Evolutionary conservation across 1,284 basidiomycete genomes (phyloP).

Genomic region (Fomitopsis pinicola): DNA sequence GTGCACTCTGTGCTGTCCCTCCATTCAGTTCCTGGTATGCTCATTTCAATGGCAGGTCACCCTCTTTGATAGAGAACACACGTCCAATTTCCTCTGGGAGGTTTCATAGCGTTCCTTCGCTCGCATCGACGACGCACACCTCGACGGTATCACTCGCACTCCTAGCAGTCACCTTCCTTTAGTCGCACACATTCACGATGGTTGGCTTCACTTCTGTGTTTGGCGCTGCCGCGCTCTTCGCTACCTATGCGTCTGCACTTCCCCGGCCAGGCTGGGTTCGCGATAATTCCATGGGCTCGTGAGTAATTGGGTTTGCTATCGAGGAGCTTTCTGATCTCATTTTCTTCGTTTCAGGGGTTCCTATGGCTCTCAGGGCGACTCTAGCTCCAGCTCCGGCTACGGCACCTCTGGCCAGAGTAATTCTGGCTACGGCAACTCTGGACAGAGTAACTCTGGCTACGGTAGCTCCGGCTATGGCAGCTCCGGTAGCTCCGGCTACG

Average conservation of each 20-base stretch:
- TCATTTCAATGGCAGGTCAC: conserved; percentile 38
- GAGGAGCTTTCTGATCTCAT: not conserved
- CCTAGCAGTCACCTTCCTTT: conserved; percentile 24
- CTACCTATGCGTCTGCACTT: conserved; percentile 44
- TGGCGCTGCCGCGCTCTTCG: conserved; percentile 47
- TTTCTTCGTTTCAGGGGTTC: not conserved
- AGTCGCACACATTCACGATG: conserved; percentile 40
- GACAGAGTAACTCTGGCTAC: not conserved
- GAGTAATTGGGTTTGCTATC: conserved; percentile 1
- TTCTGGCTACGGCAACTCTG: conserved; percentile 25
- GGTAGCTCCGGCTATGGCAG: conserved; percentile 27
- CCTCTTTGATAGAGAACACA: conserved; percentile 70
- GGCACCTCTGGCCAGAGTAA: not conserved
- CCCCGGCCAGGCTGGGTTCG: conserved; percentile 43
- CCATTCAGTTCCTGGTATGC: conserved; percentile 10
- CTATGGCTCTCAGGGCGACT: conserved; percentile 3
- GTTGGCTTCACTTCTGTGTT: conserved; percentile 49
- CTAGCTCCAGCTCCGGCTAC: conserved; percentile 4
- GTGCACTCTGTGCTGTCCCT: not conserved
- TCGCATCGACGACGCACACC: conserved; percentile 42
- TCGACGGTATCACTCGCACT: conserved; percentile 42
- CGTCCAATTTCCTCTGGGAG: conserved; percentile 54
- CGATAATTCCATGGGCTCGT: conserved; percentile 34
- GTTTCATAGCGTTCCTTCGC: conserved; percentile 33
- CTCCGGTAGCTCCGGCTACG: not conserved